phyloP scores from a whole-genome alignment of 371 early-diverging fungal genomes.

The Spiromyces aspiralis region DNA sequence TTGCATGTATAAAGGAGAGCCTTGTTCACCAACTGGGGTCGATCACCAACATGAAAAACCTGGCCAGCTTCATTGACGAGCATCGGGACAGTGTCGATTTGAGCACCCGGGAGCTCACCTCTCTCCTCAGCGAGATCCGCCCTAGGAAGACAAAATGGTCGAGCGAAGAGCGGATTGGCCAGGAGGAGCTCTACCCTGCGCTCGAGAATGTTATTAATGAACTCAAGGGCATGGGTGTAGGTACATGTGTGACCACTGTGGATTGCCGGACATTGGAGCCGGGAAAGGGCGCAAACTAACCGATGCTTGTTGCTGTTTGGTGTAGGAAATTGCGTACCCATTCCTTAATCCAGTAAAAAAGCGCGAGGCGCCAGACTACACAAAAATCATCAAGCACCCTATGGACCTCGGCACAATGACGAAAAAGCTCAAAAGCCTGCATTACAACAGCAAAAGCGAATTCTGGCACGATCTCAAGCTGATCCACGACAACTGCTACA shows the following conservation, averaged over 20 bases:
- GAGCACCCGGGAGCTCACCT: slow-evolving; percentile 53
- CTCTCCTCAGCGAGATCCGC: slow-evolving; percentile 63
- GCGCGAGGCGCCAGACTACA: slow-evolving; percentile 92
- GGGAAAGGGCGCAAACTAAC: too few relatives aligned
- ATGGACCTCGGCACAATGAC: slow-evolving; percentile 95
- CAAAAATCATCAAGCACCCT: slow-evolving; percentile 86
- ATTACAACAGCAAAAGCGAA: slow-evolving; percentile 54
- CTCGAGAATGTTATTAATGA: slow-evolving; percentile 70
- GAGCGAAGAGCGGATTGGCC: slow-evolving; percentile 71
- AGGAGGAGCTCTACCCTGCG: slow-evolving; percentile 80
- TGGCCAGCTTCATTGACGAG: slow-evolving; percentile 60
- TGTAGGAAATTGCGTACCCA: slow-evolving; percentile 51
- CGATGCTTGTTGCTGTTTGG: too few relatives aligned
- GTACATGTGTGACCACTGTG: too few relatives aligned
- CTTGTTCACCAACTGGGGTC: slow-evolving; percentile 23
- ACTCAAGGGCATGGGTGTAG: slow-evolving; percentile 47
- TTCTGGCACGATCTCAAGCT: slow-evolving; percentile 74
- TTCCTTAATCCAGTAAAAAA: slow-evolving; percentile 84
- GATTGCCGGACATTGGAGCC: too few relatives aligned
- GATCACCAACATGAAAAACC: slow-evolving; percentile 49
- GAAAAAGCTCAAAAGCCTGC: slow-evolving; percentile 63
- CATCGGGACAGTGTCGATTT: slow-evolving; percentile 43
- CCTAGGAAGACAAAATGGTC: slow-evolving; percentile 87
- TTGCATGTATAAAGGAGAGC: too few relatives aligned
- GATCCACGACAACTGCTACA: slow-evolving; percentile 86